Conservation (phyloP, 345 rosid species). For the Citrus cavaleriei region DNA sequence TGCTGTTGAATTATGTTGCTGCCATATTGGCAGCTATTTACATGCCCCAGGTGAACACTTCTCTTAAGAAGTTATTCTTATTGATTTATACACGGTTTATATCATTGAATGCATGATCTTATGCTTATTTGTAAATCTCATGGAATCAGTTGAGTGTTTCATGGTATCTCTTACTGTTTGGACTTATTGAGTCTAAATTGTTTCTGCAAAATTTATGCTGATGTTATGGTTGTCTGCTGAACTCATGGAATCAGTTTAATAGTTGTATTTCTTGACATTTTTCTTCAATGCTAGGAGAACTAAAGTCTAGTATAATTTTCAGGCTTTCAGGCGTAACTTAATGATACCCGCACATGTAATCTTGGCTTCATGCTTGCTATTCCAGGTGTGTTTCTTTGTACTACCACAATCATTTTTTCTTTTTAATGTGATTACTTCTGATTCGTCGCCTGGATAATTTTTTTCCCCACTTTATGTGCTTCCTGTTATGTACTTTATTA, state of each 20-base stretch:
- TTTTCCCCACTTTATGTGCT: not conserved
- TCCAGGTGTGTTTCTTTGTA: slow-evolving; percentile 54
- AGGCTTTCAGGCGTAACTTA: slow-evolving; percentile 72
- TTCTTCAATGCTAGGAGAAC: slow-evolving; percentile 6
- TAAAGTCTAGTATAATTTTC: slow-evolving; percentile 23
- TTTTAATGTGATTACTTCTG: not conserved
- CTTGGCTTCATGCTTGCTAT: slow-evolving; percentile 68
- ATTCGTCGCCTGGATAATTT: not conserved
- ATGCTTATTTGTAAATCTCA: not conserved
- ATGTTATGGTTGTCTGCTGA: not conserved
- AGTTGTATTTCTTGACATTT: not conserved
- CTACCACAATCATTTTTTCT: not conserved
- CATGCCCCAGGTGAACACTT: slow-evolving; percentile 74
- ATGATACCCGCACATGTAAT: slow-evolving; percentile 79
- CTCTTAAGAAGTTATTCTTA: slow-evolving; percentile 11
- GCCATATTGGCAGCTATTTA: slow-evolving; percentile 73
- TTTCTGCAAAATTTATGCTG: not conserved
- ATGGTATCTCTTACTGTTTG: not conserved
- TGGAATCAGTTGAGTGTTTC: slow-evolving; percentile 4
- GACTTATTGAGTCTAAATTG: not conserved
- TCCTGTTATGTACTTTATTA: not conserved
- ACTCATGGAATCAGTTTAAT: not conserved
- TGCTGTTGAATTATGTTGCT: slow-evolving; percentile 73
- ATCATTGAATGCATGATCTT: not conserved
- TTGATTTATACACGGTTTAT: slow-evolving; percentile 3